Conservation (phyloP, 495 filamentous ascomycete genomes). For the Lophiotrema nucula region DNA sequence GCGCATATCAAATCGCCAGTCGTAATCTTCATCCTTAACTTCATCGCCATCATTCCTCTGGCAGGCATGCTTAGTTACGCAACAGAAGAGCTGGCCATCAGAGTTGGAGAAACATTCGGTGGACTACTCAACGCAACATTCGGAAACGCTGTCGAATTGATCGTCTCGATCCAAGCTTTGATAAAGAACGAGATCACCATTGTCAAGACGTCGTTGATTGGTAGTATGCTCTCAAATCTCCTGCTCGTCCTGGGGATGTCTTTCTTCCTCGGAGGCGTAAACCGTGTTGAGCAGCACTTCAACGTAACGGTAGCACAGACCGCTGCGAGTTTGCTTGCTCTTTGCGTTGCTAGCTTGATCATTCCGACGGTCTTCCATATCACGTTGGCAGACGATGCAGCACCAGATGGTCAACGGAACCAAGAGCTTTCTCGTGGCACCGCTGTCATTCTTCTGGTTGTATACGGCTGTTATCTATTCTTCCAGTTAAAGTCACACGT, state of each 20-base stretch:
- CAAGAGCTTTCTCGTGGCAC: conserved; percentile 37
- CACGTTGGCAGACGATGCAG: conserved; percentile 24
- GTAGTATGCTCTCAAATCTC: conserved; percentile 86
- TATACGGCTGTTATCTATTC: conserved; percentile 34
- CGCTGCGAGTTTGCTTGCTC: conserved; percentile 74
- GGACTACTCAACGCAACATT: conserved; percentile 87
- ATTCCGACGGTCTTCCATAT: conserved; percentile 81
- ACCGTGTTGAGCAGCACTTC: conserved; percentile 80
- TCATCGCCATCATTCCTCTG: conserved; percentile 72
- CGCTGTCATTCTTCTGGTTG: conserved; percentile 30
- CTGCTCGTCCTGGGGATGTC: conserved; percentile 91
- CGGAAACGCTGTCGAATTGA: conserved; percentile 89
- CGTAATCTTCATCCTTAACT: conserved; percentile 80
- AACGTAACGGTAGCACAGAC: conserved; percentile 94
- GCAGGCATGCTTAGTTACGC: conserved; percentile 45
- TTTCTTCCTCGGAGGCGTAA: conserved; percentile 85
- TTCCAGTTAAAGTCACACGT: conserved; percentile 37
- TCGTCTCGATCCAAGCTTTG: conserved; percentile 83
- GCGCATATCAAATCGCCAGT: conserved; percentile 49
- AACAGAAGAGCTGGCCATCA: conserved; percentile 47
- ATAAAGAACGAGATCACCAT: conserved; percentile 72
- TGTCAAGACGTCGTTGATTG: conserved; percentile 89
- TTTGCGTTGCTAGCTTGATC: conserved; percentile 77
- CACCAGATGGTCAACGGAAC: conserved; percentile 35
- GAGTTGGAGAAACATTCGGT: conserved; percentile 74